These are phyloP conservation scores for Fragilaria crotonensis DNA, from an alignment of 108 stramenopile species.

Conservation along the genomic window DNA sequence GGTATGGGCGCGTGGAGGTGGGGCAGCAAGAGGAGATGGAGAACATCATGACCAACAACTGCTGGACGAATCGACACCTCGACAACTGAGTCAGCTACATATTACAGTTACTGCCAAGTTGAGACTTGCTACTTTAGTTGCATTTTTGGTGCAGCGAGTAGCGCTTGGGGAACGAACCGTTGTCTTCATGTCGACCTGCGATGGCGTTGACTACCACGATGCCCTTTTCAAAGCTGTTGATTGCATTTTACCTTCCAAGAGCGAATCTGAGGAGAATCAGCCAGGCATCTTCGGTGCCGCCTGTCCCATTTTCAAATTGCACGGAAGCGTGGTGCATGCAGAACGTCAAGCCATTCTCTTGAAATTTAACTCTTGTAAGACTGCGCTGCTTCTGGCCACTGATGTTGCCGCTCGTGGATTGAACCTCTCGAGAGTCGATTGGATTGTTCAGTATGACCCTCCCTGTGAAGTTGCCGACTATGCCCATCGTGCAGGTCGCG, in stretches of 20 bases:
- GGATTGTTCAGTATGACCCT: slow-evolving; percentile 92
- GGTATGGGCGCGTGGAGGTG: slow-evolving; percentile 46
- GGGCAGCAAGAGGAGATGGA: slow-evolving; percentile 9
- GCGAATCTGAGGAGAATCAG: slow-evolving; percentile 3
- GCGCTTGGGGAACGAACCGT: slow-evolving; percentile 67
- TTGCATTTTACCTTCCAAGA: slow-evolving; percentile 28
- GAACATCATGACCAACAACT: slow-evolving; percentile 12
- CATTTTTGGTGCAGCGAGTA: slow-evolving; percentile 74
- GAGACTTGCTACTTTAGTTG: slow-evolving; percentile 76
- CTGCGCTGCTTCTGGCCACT: slow-evolving; percentile 68
- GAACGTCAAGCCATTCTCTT: slow-evolving; percentile 55
- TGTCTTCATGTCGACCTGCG: slow-evolving; percentile 93
- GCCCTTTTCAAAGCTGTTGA: slow-evolving; percentile 53
- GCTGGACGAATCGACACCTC: slow-evolving; percentile 66
- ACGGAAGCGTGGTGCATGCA: slow-evolving; percentile 77
- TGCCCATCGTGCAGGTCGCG: slow-evolving; percentile 86
- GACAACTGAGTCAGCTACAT: slow-evolving; percentile 83
- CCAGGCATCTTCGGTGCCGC: slow-evolving; percentile 50
- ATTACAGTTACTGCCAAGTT: slow-evolving; percentile 88
- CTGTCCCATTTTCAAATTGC: slow-evolving; percentile 64
- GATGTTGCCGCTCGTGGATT: slow-evolving; percentile 94
- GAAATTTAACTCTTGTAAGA: slow-evolving; percentile 35
- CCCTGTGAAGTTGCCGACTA: slow-evolving; percentile 88
- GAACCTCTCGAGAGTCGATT: slow-evolving; percentile 78
- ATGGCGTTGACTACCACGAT: slow-evolving; percentile 90